A percentile compares a stretch with the other conserved stretches of the same genome.
Conservation (phyloP, 176 grass and related monocot species). For the Phyllostachys edulis region DNA sequence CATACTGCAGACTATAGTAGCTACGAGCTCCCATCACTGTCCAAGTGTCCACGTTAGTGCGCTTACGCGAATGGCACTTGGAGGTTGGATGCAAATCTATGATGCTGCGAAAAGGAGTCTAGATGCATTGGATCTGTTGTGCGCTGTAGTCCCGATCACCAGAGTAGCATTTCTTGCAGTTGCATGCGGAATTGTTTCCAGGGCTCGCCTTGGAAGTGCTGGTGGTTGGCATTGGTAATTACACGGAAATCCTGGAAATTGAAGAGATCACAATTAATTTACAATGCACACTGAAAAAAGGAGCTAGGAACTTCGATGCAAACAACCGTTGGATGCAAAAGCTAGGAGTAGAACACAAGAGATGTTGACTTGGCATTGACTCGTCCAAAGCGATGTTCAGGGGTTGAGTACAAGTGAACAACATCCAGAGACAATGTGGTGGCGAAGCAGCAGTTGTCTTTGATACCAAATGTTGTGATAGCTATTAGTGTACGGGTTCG, state of each 20-base stretch:
- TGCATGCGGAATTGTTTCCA: not conserved
- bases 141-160: too few relatives aligned
- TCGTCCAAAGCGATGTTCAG: not conserved
- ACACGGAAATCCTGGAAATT: not conserved
- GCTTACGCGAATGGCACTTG: constrained; percentile 41
- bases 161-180: too few relatives aligned
- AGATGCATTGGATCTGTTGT: constrained; percentile 22
- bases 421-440: too few relatives aligned
- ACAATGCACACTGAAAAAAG: not conserved
- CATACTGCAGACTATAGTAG: too few relatives aligned
- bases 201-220: not conserved
- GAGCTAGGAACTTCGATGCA: too few relatives aligned
- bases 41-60: constrained; percentile 35
- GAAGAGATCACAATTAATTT: not conserved
- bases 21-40: constrained; percentile 7
- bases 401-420: not conserved
- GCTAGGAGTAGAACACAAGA: not conserved
- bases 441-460: too few relatives aligned
- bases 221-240: not conserved
- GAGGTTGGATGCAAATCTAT: constrained; percentile 19
- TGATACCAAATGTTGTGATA: too few relatives aligned
- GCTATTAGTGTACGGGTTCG: too few relatives aligned
- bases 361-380: not conserved
- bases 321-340: not conserved
- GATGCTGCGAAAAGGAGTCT: constrained; percentile 6